Base-by-base conservation (phyloP, 2,329 filamentous ascomycete genomes). In the Lachnellula cervina region DNA sequence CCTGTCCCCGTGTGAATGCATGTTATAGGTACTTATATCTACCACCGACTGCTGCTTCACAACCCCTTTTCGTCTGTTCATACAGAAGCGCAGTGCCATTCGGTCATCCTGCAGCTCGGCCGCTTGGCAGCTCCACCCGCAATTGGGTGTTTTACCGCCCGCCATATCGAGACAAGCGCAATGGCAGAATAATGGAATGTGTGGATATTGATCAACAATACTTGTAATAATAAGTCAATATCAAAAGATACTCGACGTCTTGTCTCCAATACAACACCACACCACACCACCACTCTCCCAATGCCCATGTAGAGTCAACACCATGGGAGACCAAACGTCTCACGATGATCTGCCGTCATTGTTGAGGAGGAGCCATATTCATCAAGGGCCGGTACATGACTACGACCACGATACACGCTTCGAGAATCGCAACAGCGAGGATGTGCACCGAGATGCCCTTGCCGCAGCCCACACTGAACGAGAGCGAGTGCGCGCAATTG, bases 401-500 rank as follows among this genome's bases (percentile, higher is more conserved):
- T 34, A 49, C 25, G 57, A 57, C 8, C 42, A 61, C 17, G 44
- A 58, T 16, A 17, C 46, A 3, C 51, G 46, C 43, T 62, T 60
- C 25, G 56, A 58, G 8, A 57, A 55, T 23, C 51, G 59, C 28
- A 64, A 64, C 37, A 49, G 53, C 16, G 59, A 64, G 43, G 59
- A 63, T 17, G 49, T 66, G 5, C 66, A 68, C 53, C 48, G 55
- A 42, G 80, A 84, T 62, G 86, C 87, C 14, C 78, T 93, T 16
- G 81, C 80, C 46, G 80, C 80, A 47, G 86, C 86, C 4, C 82
- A 82, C 49, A 76, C 77, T 14, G 81, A 87, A 65, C 88, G 91
- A 68, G 81, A 88, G 38, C 78, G 81, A 28, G 80, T 93, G 11
- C 78, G 79, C 28, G 72, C 77, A 52, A 71, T 72, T 32, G 80